Conservation (phyloP, 1,139 yeast species). For the Pichia sp. region DNA sequence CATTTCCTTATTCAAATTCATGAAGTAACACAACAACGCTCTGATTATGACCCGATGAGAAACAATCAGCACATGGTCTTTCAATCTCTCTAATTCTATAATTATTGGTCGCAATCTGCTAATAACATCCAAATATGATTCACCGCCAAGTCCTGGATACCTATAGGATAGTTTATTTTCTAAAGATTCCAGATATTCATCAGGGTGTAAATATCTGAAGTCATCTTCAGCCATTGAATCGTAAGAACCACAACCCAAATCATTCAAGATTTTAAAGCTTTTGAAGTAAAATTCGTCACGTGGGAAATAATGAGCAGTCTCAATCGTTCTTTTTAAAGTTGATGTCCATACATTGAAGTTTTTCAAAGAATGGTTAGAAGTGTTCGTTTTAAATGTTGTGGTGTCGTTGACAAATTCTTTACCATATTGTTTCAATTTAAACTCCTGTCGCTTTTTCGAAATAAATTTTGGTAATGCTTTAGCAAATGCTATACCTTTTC, state of each 20-base stretch:
- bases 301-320: constrained; percentile 31
- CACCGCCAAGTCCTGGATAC: constrained; percentile 34
- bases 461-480: constrained; percentile 33
- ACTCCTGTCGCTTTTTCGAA: constrained; percentile 31
- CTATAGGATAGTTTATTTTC: constrained; percentile 29
- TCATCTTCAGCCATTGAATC: constrained; percentile 31
- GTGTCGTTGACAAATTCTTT: constrained; percentile 30
- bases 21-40: constrained; percentile 33
- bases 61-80: constrained; percentile 32
- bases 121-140: constrained; percentile 33
- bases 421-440: constrained; percentile 30
- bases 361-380: constrained; percentile 5
- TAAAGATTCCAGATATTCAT: constrained; percentile 28
- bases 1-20: constrained; percentile 33
- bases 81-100: constrained; percentile 32
- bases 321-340: constrained; percentile 29
- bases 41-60: constrained; percentile 34
- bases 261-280: constrained; percentile 32
- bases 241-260: constrained; percentile 31
- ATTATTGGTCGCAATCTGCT: constrained; percentile 32
- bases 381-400: constrained; percentile 15
- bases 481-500: constrained; percentile 30
- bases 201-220: constrained; percentile 24
- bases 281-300: constrained; percentile 28
- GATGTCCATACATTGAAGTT: constrained; percentile 34